Base-by-base conservation (phyloP, 2,329 filamentous ascomycete genomes). In the Fusarium staphyleae region DNA sequence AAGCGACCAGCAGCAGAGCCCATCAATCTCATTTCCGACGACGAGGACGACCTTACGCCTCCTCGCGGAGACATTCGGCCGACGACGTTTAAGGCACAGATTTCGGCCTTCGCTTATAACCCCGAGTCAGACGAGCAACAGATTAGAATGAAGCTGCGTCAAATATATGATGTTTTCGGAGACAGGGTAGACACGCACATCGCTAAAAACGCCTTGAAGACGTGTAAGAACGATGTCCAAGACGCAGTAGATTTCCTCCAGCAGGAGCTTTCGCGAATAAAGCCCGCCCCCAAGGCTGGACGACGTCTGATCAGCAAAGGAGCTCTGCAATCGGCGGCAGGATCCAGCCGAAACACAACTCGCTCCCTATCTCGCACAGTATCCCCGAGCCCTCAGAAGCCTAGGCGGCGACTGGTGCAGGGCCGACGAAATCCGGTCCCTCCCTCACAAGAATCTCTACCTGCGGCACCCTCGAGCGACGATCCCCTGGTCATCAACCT, bases 41-140 rank as follows among this genome's bases (percentile, higher is more conserved):
- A 82, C 36, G 83, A 75, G 30, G 70, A 71, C 35, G 66, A 73
- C 14, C 46, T 69, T 16, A 79, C 77, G 4, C 82, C 83, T 3
- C 77, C 79, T 2, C 82, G 86, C 41, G 81, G 81, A 34, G 86
- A 86, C 32, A 87, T 85, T 15, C 84, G 81, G 12, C 88, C 86
- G 0, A 87, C 88, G 24, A 75, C 74, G 13, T 83, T 83, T 63
- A 75, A 72, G 57, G 69, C 73, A 32, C 75, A 76, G 59, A 65
- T 77, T 34, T 70, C 73, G 16, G 56, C 67, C n/a, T 72, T 72
- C 60, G 55, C 69, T 16, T 84, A 87, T 50, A 79, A 84, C 22
- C 78, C 82, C 43, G 73, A 77, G 34, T 68, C 70, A 14, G 70
- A 77, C 32, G 71, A 73, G 35, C 74, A 54, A 34, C 52, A 73